phyloP scores from a whole-genome alignment of 2,329 filamentous ascomycete species.

The Didymella lethalis region DNA sequence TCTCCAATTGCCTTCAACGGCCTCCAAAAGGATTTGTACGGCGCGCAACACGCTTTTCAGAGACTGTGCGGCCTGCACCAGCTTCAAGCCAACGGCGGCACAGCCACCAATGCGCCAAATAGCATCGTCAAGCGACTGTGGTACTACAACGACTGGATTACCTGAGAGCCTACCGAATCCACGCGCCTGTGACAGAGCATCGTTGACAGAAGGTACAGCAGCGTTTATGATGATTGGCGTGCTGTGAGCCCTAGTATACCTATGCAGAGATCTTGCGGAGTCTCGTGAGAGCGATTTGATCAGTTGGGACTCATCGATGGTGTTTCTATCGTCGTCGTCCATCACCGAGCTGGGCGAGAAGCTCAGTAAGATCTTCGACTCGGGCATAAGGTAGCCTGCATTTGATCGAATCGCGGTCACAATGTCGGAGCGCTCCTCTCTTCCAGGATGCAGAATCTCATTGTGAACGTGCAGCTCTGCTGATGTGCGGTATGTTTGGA shows the following conservation, averaged over 20 bases:
- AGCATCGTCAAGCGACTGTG: constrained; percentile 87
- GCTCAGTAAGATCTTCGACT: constrained; percentile 82
- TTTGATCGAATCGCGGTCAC: constrained; percentile 85
- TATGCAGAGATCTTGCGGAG: constrained; percentile 72
- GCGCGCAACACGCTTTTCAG: constrained; percentile 76
- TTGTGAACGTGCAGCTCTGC: constrained; percentile 90
- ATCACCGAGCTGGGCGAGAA: constrained; percentile 82
- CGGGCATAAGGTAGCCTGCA: constrained; percentile 81
- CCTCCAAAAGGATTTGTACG: constrained; percentile 83
- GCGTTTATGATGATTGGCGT: constrained; percentile 87
- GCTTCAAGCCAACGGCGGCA: constrained; percentile 80
- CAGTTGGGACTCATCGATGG: constrained; percentile 74
- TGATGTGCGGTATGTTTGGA: constrained; percentile 95
- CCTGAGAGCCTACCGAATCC: constrained; percentile 85
- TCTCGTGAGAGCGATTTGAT: constrained; percentile 77
- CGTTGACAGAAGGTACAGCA: constrained; percentile 84
- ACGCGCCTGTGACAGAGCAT: constrained; percentile 81
- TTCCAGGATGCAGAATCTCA: constrained; percentile 86
- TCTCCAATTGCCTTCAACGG: constrained; percentile 90
- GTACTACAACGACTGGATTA: constrained; percentile 79
- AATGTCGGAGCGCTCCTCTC: constrained; percentile 91
- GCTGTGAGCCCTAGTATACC: constrained; percentile 74
- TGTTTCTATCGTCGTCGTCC: constrained; percentile 78
- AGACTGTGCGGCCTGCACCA: constrained; percentile 78
- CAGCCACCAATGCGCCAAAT: constrained; percentile 94